Evolutionary conservation across 2,329 filamentous ascomycete species (phyloP).

Genomic region (Diaporthe vexans): DNA sequence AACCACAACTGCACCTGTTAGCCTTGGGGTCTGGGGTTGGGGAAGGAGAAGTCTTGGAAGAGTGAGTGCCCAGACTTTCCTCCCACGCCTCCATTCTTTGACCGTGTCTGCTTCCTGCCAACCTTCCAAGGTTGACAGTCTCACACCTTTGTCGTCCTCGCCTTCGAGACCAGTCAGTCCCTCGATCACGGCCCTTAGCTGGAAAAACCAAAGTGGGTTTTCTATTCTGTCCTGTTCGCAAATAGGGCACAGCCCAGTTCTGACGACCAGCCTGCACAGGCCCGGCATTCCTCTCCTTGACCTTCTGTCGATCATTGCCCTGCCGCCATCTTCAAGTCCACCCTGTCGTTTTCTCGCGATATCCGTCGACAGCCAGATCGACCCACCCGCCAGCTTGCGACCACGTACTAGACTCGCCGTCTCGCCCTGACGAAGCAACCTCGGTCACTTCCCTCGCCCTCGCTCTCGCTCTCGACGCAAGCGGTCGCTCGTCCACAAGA

Average conservation of each 20-base stretch:
- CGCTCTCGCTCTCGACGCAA: constrained; percentile 16
- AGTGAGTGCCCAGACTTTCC: constrained; percentile 22
- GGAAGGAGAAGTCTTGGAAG: not conserved
- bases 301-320: constrained; percentile 34
- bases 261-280: constrained; percentile 3
- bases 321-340: not conserved
- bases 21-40: constrained; percentile 1
- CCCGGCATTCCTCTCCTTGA: constrained; percentile 37
- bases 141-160: not conserved
- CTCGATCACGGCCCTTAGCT: not conserved
- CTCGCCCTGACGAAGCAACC: not conserved
- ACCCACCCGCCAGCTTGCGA: constrained; percentile 16
- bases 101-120: not conserved
- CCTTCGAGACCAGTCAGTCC: not conserved
- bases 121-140: not conserved
- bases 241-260: not conserved
- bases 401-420: constrained; percentile 2
- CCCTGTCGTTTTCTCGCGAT: constrained; percentile 23
- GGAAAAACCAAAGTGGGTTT: not conserved
- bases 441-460: not conserved
- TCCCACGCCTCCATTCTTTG: constrained; percentile 6
- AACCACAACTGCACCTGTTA: not conserved
- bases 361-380: not conserved
- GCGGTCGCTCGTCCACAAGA: constrained; percentile 25
- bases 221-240: not conserved